Base-by-base conservation (phyloP, 345 rosid species). In the Bruguiera sexangula region DNA sequence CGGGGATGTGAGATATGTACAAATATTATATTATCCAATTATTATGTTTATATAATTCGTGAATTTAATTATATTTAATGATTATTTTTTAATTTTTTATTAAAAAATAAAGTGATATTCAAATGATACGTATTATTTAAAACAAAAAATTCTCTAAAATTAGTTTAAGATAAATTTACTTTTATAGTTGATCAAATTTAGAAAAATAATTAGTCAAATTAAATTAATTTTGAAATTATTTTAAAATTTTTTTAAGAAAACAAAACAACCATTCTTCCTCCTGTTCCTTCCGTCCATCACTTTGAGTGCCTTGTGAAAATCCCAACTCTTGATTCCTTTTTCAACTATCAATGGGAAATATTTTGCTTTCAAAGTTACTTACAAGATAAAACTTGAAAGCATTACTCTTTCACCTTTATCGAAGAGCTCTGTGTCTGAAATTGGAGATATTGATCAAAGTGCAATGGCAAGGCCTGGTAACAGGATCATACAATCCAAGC, bases 381-480 rank as follows among this genome's bases (percentile, higher is more conserved):
- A 15, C 6, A 22, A 55, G 24, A 15, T 22, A 22, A 55, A 4
- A 22, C 27, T 26, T n/a, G 9, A 22, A 55, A 3, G 50, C 50
- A 43, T 43, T 43, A 43, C 50, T 43, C 50, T 43, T 11, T 43
- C 50, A 13, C 50, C 50, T 43, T 13, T 15, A 13, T 15, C 19
- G 0, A 43, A 43, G 50, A 43, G 50, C 19, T 15, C 3, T 43
- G 19, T 43, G 50, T 43, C 59, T 55, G 27, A 21, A 22, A 22
- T 55, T 55, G 59, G 3, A 11, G 6, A 55, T n/a, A n/a, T 55
- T 55, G 16, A 55, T 55, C 59, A 21, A 55, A 53, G 16, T 68
- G 50, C 61, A 69, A 87, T 85, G 89, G 79, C 92, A 55, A 78
- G 83, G 58, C 82, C 83, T 51, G 82, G 75, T 22, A 76, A 71